These are phyloP conservation scores for Penicillium odoratum DNA, from an alignment of 495 filamentous ascomycete genomes.

Conservation along the genomic window DNA sequence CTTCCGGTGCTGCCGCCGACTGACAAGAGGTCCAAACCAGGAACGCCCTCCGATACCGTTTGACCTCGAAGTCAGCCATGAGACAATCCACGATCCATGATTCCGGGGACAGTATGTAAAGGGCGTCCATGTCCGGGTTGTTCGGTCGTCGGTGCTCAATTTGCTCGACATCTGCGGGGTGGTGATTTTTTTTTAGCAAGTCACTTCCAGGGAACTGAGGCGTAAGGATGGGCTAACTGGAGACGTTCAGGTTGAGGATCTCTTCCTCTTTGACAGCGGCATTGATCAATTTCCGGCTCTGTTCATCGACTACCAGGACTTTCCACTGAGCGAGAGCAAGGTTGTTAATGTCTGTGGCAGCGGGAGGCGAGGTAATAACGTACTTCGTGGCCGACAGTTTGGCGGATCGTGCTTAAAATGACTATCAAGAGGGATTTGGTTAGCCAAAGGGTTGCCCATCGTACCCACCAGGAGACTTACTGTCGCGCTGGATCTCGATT, in stretches of 20 bases:
- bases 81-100: conserved; percentile 89
- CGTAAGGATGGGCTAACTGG: conserved; percentile 60
- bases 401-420: conserved; percentile 58
- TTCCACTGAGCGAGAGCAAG: conserved; percentile 70
- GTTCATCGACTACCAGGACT: conserved; percentile 83
- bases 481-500: conserved; percentile 53
- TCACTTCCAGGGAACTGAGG: conserved; percentile 5
- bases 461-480: conserved; percentile 29
- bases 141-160: conserved; percentile 79
- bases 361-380: conserved; percentile 27
- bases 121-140: conserved; percentile 87
- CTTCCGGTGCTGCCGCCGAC: conserved; percentile 24
- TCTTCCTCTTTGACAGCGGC: conserved; percentile 91
- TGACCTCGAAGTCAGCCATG: conserved; percentile 83
- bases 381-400: conserved; percentile 61
- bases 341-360: conserved; percentile 31
- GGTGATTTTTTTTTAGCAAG: conserved; percentile 28
- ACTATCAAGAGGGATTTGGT: conserved; percentile 37
- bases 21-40: conserved; percentile 84
- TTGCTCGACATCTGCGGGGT: conserved; percentile 74
- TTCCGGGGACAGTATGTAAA: conserved; percentile 85
- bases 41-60: conserved; percentile 70
- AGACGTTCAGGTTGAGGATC: conserved; percentile 91
- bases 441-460: conserved; percentile 6
- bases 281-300: conserved; percentile 76